Conservation (phyloP, 2,329 filamentous ascomycete genomes). For the Epichloe scottii region DNA sequence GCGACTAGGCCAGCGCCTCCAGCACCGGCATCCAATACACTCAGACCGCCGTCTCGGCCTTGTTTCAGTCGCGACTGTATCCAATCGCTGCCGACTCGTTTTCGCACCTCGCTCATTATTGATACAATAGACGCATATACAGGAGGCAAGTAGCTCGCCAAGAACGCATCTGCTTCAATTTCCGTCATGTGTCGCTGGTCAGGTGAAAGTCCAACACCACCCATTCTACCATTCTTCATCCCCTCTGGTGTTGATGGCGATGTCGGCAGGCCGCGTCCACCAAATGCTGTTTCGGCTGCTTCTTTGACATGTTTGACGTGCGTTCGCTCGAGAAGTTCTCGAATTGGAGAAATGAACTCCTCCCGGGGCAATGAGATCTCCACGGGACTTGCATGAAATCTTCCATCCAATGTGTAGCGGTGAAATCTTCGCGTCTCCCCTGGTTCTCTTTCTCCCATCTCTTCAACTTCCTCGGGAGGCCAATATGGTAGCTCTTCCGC, state of each 20-base stretch:
- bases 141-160: conserved; percentile 57
- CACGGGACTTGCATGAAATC: conserved; percentile 58
- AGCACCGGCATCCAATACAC: conserved; percentile 61
- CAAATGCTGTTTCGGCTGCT: conserved; percentile 62
- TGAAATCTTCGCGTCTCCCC: conserved; percentile 46
- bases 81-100: conserved; percentile 60
- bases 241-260: conserved; percentile 58
- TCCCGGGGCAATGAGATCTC: conserved; percentile 64
- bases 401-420: conserved; percentile 59
- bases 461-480: conserved; percentile 19
- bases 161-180: conserved; percentile 62
- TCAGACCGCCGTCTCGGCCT: conserved; percentile 42
- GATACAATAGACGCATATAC: conserved; percentile 57
- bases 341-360: conserved; percentile 58
- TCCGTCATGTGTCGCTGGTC: conserved; percentile 55
- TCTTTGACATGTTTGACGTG: conserved; percentile 64
- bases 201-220: conserved; percentile 50
- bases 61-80: conserved; percentile 49
- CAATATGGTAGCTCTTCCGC: conserved; percentile 14
- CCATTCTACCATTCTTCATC: conserved; percentile 46
- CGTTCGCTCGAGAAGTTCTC: conserved; percentile 51
- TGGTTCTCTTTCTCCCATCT: conserved; percentile 20
- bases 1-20: conserved; percentile 63
- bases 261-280: conserved; percentile 62
- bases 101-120: conserved; percentile 59